Evolutionary conservation across 208 protist genomes (phyloP).

Genomic region (Leishmania arabica): DNA sequence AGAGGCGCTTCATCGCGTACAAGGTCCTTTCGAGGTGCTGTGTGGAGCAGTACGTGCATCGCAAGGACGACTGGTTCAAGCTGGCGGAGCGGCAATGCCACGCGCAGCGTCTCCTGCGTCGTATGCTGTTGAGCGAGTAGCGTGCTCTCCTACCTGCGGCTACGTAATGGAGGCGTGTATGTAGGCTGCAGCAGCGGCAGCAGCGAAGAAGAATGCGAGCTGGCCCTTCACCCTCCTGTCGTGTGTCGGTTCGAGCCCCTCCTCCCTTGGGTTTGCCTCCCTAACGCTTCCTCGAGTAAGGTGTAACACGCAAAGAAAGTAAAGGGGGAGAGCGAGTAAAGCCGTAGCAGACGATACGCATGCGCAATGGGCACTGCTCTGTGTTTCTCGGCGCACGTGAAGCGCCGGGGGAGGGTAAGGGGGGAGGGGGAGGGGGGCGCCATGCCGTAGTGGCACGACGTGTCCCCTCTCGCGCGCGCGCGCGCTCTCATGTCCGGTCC

Average conservation of each 20-base stretch:
- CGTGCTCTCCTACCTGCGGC: background rate
- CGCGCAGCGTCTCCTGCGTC: conserved; percentile 73
- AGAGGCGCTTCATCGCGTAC: conserved; percentile 58
- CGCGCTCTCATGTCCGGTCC: too few species aligned
- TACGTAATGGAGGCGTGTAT: background rate
- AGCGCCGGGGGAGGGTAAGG: background rate
- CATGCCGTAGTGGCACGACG: background rate
- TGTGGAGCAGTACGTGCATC: conserved; percentile 89
- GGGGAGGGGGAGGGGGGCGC: background rate
- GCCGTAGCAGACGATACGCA: background rate
- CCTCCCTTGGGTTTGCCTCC: background rate
- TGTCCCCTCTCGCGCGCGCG: background rate
- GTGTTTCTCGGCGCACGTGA: background rate
- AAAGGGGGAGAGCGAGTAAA: background rate
- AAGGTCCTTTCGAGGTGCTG: conserved; percentile 90
- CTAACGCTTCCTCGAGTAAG: background rate
- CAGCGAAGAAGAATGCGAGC: background rate
- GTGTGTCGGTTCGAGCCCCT: background rate
- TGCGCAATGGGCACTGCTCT: background rate
- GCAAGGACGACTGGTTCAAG: conserved; percentile 83
- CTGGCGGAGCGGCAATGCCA: conserved; percentile 75
- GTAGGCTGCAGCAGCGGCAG: background rate
- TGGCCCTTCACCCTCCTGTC: background rate
- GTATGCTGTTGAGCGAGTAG: conserved; percentile 45
- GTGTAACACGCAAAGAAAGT: background rate